phyloP scores from a whole-genome alignment of 257 asterid genomes.

The Linderniella brevidens region DNA sequence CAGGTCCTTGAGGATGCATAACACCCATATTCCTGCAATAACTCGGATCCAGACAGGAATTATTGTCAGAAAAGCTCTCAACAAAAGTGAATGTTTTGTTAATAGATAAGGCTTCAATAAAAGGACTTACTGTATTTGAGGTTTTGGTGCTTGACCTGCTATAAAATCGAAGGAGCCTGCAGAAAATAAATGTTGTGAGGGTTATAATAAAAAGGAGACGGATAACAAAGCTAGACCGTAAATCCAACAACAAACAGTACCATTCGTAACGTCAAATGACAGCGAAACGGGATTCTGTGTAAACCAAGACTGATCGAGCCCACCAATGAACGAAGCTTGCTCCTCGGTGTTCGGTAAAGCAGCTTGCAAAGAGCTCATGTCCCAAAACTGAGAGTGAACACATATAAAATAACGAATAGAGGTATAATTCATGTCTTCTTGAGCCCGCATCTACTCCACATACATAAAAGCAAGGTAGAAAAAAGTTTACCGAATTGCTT shows the following conservation, averaged over 20 bases:
- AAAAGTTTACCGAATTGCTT: not conserved
- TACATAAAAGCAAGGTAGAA: not conserved
- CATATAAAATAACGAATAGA: constrained; percentile 4
- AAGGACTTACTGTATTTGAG: not conserved
- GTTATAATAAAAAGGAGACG: not conserved
- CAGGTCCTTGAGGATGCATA: not conserved
- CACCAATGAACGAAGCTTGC: constrained; percentile 31
- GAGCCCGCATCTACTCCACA: not conserved
- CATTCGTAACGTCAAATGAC: too few species aligned
- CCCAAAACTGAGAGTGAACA: constrained; percentile 43
- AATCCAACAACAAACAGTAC: constrained; percentile 11
- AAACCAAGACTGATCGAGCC: constrained; percentile 41
- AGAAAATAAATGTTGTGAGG: not conserved
- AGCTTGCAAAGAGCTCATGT: constrained; percentile 61
- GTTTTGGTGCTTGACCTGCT: not conserved
- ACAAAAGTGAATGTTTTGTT: not conserved
- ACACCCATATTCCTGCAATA: too few species aligned
- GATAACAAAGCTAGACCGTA: not conserved
- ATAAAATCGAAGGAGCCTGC: not conserved
- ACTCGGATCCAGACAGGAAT: too few species aligned
- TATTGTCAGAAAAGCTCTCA: too few species aligned
- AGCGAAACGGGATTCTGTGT: constrained; percentile 30
- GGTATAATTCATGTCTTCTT: not conserved
- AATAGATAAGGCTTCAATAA: not conserved
- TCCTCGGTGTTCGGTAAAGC: constrained; percentile 43